Conservation (phyloP, 2,329 filamentous ascomycete species). For the Colletotrichum tabaci region DNA sequence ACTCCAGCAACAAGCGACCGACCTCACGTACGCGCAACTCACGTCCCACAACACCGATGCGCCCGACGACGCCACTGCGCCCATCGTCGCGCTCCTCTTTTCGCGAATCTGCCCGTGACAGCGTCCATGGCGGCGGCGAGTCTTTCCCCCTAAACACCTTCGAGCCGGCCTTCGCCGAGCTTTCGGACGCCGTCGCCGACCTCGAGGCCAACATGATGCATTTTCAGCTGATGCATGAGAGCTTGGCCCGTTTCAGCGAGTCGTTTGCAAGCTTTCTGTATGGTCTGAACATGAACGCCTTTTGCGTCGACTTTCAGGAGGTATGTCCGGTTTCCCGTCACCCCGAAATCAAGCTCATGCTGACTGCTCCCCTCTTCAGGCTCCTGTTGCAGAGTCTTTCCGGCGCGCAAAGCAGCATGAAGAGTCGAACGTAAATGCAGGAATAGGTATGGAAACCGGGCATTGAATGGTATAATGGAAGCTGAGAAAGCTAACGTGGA, state of each 20-base stretch:
- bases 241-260: conserved; percentile 91
- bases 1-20: conserved; percentile 59
- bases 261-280: conserved; percentile 97
- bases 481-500: not conserved
- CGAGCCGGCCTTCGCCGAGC: conserved; percentile 92
- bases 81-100: conserved; percentile 92
- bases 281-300: conserved; percentile 98
- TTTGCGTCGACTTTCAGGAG: conserved; percentile 98
- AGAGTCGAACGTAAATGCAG: conserved; percentile 49
- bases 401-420: conserved; percentile 74
- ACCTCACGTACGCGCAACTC: conserved; percentile 76
- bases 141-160: conserved; percentile 83
- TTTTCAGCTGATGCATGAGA: conserved; percentile 97
- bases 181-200: conserved; percentile 94
- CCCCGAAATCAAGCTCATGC: conserved; percentile 18
- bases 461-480: not conserved
- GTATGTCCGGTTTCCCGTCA: conserved; percentile 59
- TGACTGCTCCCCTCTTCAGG: conserved; percentile 62
- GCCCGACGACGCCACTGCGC: conserved; percentile 91
- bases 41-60: conserved; percentile 91
- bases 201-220: conserved; percentile 98
- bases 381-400: conserved; percentile 88
- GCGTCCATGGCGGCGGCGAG: conserved; percentile 62
- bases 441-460: conserved; percentile 11
- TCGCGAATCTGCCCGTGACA: conserved; percentile 79